Evolutionary conservation across 768 basidiomycete genomes (phyloP).

Genomic region (Cyclocybe aegerita): DNA sequence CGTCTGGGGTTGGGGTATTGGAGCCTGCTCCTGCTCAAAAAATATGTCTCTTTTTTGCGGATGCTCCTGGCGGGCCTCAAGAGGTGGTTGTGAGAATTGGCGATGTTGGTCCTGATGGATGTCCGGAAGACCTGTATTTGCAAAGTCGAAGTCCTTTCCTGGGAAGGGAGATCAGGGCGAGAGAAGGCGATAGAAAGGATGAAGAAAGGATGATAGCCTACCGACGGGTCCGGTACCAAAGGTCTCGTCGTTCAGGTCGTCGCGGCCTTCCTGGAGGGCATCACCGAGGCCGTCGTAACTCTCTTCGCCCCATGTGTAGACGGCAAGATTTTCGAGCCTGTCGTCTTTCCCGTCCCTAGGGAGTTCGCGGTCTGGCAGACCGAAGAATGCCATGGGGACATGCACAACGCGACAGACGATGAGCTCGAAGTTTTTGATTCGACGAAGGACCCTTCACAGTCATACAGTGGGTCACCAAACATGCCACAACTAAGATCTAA

Average conservation of each 20-base stretch:
- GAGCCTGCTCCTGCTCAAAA: constrained; percentile 9
- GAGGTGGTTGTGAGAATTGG: constrained; percentile 17
- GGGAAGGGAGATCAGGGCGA: constrained; percentile 12
- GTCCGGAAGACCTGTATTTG: constrained; percentile 40
- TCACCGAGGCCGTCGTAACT: constrained; percentile 89
- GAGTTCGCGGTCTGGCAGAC: constrained; percentile 70
- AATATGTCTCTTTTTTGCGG: constrained; percentile 17
- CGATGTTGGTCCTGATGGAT: constrained; percentile 21
- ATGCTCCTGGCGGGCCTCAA: constrained; percentile 18
- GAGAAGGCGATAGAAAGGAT: background rate
- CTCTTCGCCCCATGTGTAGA: constrained; percentile 92
- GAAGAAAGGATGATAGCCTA: constrained; percentile 35
- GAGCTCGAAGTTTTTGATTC: constrained; percentile 13
- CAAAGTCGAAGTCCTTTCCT: constrained; percentile 95
- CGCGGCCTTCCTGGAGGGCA: constrained; percentile 82
- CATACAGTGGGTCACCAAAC: constrained; percentile 15
- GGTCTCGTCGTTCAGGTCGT: constrained; percentile 96
- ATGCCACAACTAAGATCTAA: constrained; percentile 22
- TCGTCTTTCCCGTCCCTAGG: constrained; percentile 46
- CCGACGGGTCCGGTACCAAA: constrained; percentile 81
- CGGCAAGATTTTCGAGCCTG: constrained; percentile 60
- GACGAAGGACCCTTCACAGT: background rate
- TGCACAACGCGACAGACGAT: constrained; percentile 23
- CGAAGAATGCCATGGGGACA: constrained; percentile 80
- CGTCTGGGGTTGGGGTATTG: constrained; percentile 6